Evolutionary conservation across 371 early-diverging fungal species (phyloP), one percentile per base, ranked within the genome.

Genomic region (Basidiobolus heterosporus): DNA sequence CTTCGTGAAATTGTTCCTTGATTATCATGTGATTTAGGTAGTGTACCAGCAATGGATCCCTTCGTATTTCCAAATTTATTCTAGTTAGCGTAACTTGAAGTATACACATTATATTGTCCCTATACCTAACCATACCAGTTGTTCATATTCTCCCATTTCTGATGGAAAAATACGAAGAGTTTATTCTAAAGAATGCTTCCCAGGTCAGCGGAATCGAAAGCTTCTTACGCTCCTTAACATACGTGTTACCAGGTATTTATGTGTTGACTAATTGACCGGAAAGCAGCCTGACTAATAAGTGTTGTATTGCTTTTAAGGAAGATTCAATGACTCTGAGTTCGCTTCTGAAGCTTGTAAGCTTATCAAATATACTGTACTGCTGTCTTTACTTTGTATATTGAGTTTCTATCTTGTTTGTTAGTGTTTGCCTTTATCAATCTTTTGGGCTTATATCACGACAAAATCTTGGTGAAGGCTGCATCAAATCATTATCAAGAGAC

Each of bases 281-380:
- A 30, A 30, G 3, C 9, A 30, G 9, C 30, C 30, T 9, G 30
- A 9, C n/a, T 21, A 19, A 11, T 41, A 14, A n/a, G 17, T 38
- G 3, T 38, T 4, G 40, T 19, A 30, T 18, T 53, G 5, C n/a
- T 45, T 11, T 47, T 35, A 52, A 86, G 91, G 94, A 45, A 80
- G 93, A 14, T 95, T 95, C 58, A 75, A 78, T 37, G 88, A 92
- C 60, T 80, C 93, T 8, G 93, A 95, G 54, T 66, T 95, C 19
- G 87, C 86, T 16, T 90, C 96, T 11, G 91, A 93, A 74, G 83
- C 80, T 19, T 57, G 86, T 78, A 80, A 65, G 70, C 58, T 21
- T 23, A 20, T 39, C 14, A 23, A 35, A 41, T 35, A 44, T 35
- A n/a, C 22, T 39, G 15, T 1, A 30, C 19, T 24, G 17, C 21